phyloP scores from a whole-genome alignment of 306 rosid genomes.

The Quercus wislizeni region DNA sequence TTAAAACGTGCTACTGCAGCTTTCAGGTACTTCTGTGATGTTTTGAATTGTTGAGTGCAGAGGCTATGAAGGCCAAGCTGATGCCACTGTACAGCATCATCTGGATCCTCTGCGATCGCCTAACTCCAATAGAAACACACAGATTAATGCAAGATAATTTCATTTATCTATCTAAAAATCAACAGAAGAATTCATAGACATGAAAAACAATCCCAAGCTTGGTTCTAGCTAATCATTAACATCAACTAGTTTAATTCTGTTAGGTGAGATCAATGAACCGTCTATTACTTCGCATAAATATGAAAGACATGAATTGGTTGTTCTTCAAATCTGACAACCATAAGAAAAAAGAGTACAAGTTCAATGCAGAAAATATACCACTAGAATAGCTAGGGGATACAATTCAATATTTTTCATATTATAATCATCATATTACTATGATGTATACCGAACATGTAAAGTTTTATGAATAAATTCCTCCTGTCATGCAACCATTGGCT shows the following conservation, averaged over 20 bases:
- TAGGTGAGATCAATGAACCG: background rate
- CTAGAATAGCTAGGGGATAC: background rate
- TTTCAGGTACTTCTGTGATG: slow-evolving; percentile 79
- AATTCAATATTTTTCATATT: background rate
- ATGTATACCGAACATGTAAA: background rate
- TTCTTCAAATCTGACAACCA: background rate
- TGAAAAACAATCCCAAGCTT: background rate
- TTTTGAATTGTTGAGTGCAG: slow-evolving; percentile 67
- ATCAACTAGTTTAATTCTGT: background rate
- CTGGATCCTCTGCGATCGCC: slow-evolving; percentile 91
- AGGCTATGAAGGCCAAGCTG: slow-evolving; percentile 95
- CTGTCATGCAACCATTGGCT: background rate
- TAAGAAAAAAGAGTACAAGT: background rate
- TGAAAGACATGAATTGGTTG: background rate
- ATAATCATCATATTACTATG: background rate
- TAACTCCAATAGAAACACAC: slow-evolving; percentile 25
- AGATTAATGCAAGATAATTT: slow-evolving; percentile 2
- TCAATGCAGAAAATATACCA: background rate
- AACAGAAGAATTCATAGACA: background rate
- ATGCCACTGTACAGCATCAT: slow-evolving; percentile 91
- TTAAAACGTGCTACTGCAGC: slow-evolving; percentile 71
- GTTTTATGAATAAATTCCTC: background rate
- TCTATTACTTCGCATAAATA: background rate
- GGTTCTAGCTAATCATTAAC: background rate
- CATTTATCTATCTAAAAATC: slow-evolving; percentile 11